Evolutionary conservation across 2,329 filamentous ascomycete species (phyloP), one percentile per base, ranked within the genome.

Genomic region (Dactylonectria estremocensis): DNA sequence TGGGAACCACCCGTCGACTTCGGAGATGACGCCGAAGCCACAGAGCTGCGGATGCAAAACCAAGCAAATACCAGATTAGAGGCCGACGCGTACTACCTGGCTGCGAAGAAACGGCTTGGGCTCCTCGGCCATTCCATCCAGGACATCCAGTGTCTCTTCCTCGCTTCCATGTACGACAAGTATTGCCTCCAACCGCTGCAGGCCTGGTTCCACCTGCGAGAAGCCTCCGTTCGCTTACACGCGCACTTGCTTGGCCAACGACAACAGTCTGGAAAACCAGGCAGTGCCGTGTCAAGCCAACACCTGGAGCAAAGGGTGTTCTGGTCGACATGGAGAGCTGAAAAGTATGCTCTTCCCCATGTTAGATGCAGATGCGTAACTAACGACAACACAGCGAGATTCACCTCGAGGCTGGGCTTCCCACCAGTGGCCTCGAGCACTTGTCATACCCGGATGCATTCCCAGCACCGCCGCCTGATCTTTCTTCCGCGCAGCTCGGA

Each of bases 251-350:
- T 66, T 3, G 63, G 63, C 24, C 57, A 66, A 22, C 63, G 63
- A 20, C 63, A 61, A n/a, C 64, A 53, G 8, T 24, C 16, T 14
- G 48, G 20, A 1, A 50, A 61, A 6, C 24, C 50, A 2, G 43
- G 13, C 2, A 48, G n/a, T 2, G 13, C 57, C 2, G 24, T 55
- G 14, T 57, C 54, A 52, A 53, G 46, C 14, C 49, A 61, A 1
- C 67, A 66, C 11, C 55, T 59, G 11, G 67, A 69, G 13, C 67
- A 68, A 31, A 46, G 67, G 8, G 48, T 66, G 1, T 69, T 66
- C 35, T 69, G 67, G 67, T 66, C 67, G 3, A 60, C 46, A 16
- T 69, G 64, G 54, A 49, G 63, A 28, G 67, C 67, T 18, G 67
- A 69, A 58, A 69, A 60, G 67, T 69, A 49, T 55, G 62, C 43